Conservation (phyloP, 192 early-diverging fungal species). For the Spinellus fusiger region DNA sequence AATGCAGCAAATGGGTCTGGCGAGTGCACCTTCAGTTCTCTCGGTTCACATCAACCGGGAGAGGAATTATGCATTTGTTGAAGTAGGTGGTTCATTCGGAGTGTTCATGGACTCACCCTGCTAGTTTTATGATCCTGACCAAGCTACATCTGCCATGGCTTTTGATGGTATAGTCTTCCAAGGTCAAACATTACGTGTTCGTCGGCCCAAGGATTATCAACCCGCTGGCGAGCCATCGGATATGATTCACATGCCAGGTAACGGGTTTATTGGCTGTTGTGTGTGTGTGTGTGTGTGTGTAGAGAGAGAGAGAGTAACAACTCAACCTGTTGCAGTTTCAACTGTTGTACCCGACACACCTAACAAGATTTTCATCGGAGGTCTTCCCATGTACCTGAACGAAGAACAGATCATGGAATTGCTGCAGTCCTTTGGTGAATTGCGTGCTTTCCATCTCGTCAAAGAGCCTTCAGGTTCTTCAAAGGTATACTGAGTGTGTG, state of each 20-base stretch:
- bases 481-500: neutral
- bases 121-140: constrained; percentile 81
- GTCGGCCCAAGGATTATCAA: constrained; percentile 92
- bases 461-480: constrained; percentile 55
- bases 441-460: constrained; percentile 89
- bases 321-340: constrained; percentile 62
- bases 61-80: constrained; percentile 95
- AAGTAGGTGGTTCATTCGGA: constrained; percentile 68
- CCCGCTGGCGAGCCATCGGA: constrained; percentile 31
- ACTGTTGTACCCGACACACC: constrained; percentile 86
- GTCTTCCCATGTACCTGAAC: constrained; percentile 80
- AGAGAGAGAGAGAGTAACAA: neutral
- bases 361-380: constrained; percentile 93
- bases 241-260: constrained; percentile 1
- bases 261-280: too few relatives aligned
- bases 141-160: constrained; percentile 86
- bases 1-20: constrained; percentile 72
- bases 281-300: too few relatives aligned
- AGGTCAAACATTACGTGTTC: constrained; percentile 78
- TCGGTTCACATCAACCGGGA: constrained; percentile 87
- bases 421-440: constrained; percentile 88
- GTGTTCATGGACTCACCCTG: neutral
- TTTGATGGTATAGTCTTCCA: constrained; percentile 89
- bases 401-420: constrained; percentile 95
- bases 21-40: constrained; percentile 65